Conservation (phyloP, 75 land plant species). For the Ceratopteris richardii region DNA sequence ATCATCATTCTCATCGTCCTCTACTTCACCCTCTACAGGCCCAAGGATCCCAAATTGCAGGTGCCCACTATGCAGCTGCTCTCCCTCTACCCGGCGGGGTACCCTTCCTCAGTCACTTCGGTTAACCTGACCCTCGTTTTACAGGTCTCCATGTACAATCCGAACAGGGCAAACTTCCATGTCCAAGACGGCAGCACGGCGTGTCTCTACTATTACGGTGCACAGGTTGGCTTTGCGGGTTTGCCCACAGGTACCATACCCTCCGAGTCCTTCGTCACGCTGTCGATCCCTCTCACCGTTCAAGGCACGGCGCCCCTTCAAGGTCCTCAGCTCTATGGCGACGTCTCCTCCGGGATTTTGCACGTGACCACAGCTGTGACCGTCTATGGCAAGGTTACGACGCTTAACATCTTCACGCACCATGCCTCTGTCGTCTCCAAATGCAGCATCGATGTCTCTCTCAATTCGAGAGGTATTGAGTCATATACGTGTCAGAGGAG, state of each 20-base stretch:
- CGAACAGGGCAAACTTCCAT: constrained; percentile 1
- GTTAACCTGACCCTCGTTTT: neutral
- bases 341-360: neutral
- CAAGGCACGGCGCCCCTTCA: neutral
- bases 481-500: constrained; percentile 6
- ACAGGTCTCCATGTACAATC: constrained; percentile 6
- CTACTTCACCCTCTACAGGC: constrained; percentile 1
- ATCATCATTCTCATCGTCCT: neutral
- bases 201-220: constrained; percentile 1
- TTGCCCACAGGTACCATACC: constrained; percentile 6
- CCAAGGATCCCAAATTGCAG: constrained; percentile 6
- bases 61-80: constrained; percentile 7
- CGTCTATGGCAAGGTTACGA: constrained; percentile 1
- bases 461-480: neutral
- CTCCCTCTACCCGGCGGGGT: constrained; percentile 35
- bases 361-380: neutral
- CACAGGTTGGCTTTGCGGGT: neutral
- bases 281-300: neutral
- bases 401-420: constrained; percentile 7
- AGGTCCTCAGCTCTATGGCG: too few species aligned
- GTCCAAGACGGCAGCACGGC: neutral
- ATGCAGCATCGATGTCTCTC: constrained; percentile 1
- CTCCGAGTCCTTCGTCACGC: constrained; percentile 6
- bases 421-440: constrained; percentile 4
- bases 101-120: neutral